Evolutionary conservation across 225 moss, liverwort and hornwort genomes (phyloP).

Genomic region (Straminergon stramineum): DNA sequence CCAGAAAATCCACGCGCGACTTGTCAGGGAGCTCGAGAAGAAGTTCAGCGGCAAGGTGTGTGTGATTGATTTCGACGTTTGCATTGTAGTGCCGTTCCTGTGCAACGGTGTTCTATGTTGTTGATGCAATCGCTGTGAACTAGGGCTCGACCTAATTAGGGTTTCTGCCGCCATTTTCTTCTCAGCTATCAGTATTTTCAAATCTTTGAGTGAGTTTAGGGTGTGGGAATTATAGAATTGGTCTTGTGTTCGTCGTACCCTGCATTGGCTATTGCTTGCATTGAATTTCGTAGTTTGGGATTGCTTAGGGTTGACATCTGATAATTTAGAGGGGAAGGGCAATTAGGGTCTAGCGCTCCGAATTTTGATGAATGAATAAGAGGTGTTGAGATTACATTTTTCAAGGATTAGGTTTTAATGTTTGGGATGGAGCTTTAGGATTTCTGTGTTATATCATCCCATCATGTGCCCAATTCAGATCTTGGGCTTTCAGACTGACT

Average conservation of each 20-base stretch:
- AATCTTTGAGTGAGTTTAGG: no score
- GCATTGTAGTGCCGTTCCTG: not conserved
- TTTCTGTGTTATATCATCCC: not conserved
- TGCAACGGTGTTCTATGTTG: not conserved
- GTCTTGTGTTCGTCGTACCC: no score
- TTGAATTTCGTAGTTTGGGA: not conserved
- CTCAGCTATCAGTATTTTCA: not conserved
- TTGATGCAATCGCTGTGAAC: not conserved
- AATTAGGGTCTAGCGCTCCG: not conserved
- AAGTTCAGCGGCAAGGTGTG: conserved; percentile 97
- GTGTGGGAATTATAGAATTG: not conserved
- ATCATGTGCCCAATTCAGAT: not conserved
- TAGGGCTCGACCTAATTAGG: not conserved
- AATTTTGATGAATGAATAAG: not conserved
- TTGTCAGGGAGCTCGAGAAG: conserved; percentile 96
- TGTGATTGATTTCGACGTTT: not conserved
- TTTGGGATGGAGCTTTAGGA: not conserved
- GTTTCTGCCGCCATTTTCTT: not conserved
- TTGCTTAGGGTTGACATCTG: not conserved
- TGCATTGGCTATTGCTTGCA: not conserved
- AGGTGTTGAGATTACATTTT: no score
- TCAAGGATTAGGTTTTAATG: not conserved
- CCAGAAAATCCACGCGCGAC: conserved; percentile 92
- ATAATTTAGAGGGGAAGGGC: not conserved
- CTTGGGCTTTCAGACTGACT: not conserved